Evolutionary conservation across 73 alveolate species (phyloP).

Genomic region (Tetrahymena borealis): DNA sequence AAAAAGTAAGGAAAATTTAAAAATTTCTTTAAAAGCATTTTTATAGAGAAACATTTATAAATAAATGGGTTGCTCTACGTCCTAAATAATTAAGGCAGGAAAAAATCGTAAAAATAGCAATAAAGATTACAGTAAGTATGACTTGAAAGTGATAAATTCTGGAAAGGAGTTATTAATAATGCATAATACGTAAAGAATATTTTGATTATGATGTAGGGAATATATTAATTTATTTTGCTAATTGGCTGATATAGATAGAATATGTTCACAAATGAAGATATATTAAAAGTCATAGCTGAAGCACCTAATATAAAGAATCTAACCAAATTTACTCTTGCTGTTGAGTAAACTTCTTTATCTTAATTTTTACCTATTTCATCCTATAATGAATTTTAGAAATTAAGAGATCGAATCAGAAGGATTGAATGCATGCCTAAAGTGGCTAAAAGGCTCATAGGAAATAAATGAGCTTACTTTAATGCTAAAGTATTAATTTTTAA

Average conservation of each 20-base stretch:
- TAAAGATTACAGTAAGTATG: no score
- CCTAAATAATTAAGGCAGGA: no score
- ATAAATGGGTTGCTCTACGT: no score
- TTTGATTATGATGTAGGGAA: no score
- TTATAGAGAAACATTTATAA: no score
- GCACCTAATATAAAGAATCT: background rate
- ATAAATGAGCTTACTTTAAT: background rate
- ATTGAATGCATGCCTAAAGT: background rate
- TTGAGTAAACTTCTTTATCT: background rate
- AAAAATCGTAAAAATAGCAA: no score
- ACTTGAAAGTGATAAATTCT: background rate
- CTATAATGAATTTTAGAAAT: background rate
- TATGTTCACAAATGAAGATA: background rate
- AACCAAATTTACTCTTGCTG: background rate
- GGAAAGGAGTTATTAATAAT: background rate
- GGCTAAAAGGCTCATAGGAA: background rate
- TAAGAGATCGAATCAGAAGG: background rate
- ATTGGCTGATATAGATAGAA: background rate
- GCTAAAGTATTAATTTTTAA: background rate
- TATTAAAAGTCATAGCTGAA: background rate
- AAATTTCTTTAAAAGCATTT: no score
- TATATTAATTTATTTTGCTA: no score
- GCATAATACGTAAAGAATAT: slow-evolving; percentile 1
- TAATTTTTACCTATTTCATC: background rate
- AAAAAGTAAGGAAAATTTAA: no score